Evolutionary conservation across 2,329 filamentous ascomycete genomes (phyloP).

Genomic region (Pseudogymnoascus sp.): DNA sequence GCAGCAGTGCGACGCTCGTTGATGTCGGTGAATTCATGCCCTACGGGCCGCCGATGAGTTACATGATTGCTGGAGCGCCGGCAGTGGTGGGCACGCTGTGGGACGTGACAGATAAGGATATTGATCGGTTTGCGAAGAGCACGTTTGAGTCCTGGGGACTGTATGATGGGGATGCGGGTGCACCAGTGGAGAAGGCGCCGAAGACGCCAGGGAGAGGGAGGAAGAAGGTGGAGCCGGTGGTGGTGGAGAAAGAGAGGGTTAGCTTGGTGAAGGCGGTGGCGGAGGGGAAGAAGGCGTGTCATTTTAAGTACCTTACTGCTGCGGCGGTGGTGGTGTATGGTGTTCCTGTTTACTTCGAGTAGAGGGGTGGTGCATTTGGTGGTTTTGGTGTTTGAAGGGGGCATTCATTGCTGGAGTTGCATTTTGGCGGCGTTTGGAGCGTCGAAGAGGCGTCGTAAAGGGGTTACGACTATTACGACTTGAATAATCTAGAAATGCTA

Average conservation of each 20-base stretch:
- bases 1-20: conserved; percentile 72
- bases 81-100: conserved; percentile 88
- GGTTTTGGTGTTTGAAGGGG: neutral
- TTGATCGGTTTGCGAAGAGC: conserved; percentile 79
- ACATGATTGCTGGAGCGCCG: conserved; percentile 79
- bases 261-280: conserved; percentile 76
- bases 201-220: conserved; percentile 26
- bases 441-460: neutral
- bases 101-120: conserved; percentile 97
- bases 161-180: conserved; percentile 19
- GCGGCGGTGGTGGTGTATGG: conserved; percentile 93
- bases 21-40: conserved; percentile 84
- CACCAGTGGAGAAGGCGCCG: conserved; percentile 21
- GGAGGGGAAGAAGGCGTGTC: conserved; percentile 67
- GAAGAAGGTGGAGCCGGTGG: conserved; percentile 23
- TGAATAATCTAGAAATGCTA: neutral
- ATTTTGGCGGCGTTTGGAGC: neutral
- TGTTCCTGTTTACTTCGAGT: conserved; percentile 73
- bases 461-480: neutral
- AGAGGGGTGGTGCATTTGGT: neutral
- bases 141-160: conserved; percentile 85
- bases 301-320: conserved; percentile 84
- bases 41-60: conserved; percentile 84
- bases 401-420: neutral
- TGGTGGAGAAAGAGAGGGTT: conserved; percentile 29